Evolutionary conservation across 495 filamentous ascomycete genomes (phyloP).

Genomic region (Penicillium longicatenatum): DNA sequence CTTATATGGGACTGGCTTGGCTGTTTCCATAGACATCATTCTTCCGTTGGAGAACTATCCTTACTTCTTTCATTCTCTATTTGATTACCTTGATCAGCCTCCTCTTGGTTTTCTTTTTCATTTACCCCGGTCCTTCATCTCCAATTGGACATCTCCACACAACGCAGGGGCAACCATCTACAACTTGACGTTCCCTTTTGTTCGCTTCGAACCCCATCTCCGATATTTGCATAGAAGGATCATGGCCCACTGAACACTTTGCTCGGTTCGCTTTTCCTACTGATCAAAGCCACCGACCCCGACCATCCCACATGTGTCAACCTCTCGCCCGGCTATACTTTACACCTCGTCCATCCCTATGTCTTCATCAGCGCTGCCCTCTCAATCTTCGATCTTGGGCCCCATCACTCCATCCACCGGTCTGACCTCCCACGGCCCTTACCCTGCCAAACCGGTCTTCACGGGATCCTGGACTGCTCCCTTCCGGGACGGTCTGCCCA

Average conservation of each 20-base stretch:
- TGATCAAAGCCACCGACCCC: not conserved
- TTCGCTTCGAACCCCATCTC: not conserved
- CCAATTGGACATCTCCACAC: constrained; percentile 20
- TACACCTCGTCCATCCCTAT: constrained; percentile 29
- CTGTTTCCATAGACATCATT: constrained; percentile 34
- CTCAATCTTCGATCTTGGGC: constrained; percentile 31
- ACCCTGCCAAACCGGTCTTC: constrained; percentile 19
- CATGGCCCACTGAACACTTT: constrained; percentile 10
- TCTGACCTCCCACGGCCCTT: constrained; percentile 17
- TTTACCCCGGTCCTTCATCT: constrained; percentile 9
- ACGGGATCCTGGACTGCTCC: constrained; percentile 40
- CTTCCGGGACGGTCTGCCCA: constrained; percentile 51
- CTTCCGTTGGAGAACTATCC: constrained; percentile 19
- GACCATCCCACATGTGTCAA: constrained; percentile 28
- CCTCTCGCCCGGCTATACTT: constrained; percentile 9
- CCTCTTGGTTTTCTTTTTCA: not conserved
- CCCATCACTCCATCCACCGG: constrained; percentile 34
- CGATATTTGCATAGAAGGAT: not conserved
- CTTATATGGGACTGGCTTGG: constrained; percentile 39
- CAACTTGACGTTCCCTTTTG: not conserved
- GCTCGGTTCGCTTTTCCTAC: constrained; percentile 1
- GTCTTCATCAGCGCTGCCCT: constrained; percentile 36
- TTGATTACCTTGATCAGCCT: constrained; percentile 4
- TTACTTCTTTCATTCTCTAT: constrained; percentile 20
- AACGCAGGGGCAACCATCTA: not conserved